Base-by-base conservation (phyloP, 805 yeast genomes). In the Wickerhamiella brachini region DNA sequence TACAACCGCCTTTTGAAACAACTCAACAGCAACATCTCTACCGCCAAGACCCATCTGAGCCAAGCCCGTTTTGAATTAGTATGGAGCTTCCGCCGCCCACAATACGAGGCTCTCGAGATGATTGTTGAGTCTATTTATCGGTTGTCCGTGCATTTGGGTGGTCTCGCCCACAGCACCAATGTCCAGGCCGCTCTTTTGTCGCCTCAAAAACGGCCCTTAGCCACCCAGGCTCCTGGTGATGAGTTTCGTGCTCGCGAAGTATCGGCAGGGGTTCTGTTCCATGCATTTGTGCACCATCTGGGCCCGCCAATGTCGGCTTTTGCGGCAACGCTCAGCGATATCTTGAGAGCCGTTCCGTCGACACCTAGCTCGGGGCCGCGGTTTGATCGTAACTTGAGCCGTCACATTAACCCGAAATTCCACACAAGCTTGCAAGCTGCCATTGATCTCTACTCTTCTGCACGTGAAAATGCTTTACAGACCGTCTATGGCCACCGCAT, bases 251-350 rank as follows among this genome's bases (percentile, higher is more conserved):
- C 21, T 4, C 46, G 22, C 6, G 31, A n/a, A 5, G 18, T 44
- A 1, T 48, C 54, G 20, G 52, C 51, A 26, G 56, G 52, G 5
- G 78, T 80, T 59, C 67, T 84, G 18, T 83, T 83, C 61, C 80
- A 80, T 51, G 60, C 81, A 37, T 85, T 85, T 62, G 80, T 81
- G 1, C 75, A 74, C 55, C 73, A 82, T 57, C 67, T 85, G 45
- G 86, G 88, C 0, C 93, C 94, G 0, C 80, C 89, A 0, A 71
- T 82, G 62, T 78, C 77, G 59, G 78, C 86, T 1, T 79, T 80
- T 56, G 73, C 79, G 1, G 75, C 74, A 58, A 83, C 88, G 0
- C 70, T 84, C 49, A 72, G 77, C 51, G 79, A 78, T 29, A 80
- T 84, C 7, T 62, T 85, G 51, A n/a, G 38, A 7, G 24, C 44